Evolutionary conservation across 73 alveolate species (phyloP), one percentile per base, ranked within the genome.

Genomic region (Symbiodinium natans): DNA sequence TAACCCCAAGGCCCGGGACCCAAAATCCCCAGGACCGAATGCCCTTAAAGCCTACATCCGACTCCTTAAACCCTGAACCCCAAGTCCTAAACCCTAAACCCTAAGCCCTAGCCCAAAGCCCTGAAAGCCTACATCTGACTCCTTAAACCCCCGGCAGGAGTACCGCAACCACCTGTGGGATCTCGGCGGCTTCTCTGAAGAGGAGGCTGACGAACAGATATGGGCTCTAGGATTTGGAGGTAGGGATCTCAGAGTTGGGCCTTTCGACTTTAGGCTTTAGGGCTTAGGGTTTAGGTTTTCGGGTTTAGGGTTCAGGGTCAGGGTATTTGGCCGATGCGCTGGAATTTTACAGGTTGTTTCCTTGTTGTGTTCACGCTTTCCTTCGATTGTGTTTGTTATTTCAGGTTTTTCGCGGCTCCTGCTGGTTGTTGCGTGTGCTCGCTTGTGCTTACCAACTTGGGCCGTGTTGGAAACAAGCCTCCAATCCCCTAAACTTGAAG

Each of bases 171-270:
- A 87, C 27, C 25, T 87, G n/a, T 87, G 84, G 94, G 83, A 87
- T 75, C 94, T 87, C 71, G 38, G 88, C 38, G 54, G 82, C 34
- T 73, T 92, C 40, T 59, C 83, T 4, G 98, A 74, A 83, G 82
- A 74, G 56, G 88, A 38, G 43, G 15, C 43, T 2, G 29, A 2
- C 82, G 52, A 4, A 2, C 48, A 15, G 75, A 31, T 25, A 6
- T 56, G 36, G 36, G 36, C 10, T 46, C 17, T 19, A 46, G 9
- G 6, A 6, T 43, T 8, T 43, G 56, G 56, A 11, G 56, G 19
- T 3, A 13, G 74, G 31, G 6, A 3, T 13, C 25, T 3, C 2
- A 56, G 74, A 56, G 15, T 56, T 56, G 31, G 74, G 33, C 31
- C 2, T 9, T 15, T 8, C 33, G 74, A 8, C 56, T 11, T 11